Conservation (phyloP, 495 filamentous ascomycete genomes). For the Aspergillus carlsbadensis region DNA sequence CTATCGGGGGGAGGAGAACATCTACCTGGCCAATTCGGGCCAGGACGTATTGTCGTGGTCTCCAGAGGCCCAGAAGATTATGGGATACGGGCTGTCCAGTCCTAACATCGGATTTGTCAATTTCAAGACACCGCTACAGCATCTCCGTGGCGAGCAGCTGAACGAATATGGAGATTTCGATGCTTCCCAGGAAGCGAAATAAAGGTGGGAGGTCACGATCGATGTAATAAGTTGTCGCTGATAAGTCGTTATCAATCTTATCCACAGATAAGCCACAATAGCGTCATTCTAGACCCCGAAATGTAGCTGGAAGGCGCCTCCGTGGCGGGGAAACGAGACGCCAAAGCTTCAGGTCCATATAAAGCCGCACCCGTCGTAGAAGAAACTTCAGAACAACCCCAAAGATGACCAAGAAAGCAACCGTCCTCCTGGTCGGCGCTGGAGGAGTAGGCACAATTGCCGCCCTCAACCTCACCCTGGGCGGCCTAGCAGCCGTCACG, state of each 20-base stretch:
- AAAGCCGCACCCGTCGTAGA: no score
- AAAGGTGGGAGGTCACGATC: background rate
- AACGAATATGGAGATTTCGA: slow-evolving; percentile 23
- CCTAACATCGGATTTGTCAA: slow-evolving; percentile 25
- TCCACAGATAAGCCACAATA: no score
- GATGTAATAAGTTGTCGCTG: background rate
- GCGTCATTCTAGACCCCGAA: background rate
- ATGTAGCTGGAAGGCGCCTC: slow-evolving; percentile 12
- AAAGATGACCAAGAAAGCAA: no score
- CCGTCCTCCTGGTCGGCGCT: slow-evolving; percentile 43
- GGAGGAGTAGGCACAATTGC: slow-evolving; percentile 55
- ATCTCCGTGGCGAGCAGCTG: slow-evolving; percentile 17
- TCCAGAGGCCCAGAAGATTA: slow-evolving; percentile 18
- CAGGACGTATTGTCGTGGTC: slow-evolving; percentile 22
- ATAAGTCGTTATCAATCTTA: background rate
- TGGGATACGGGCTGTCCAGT: slow-evolving; percentile 23
- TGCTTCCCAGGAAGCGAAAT: slow-evolving; percentile 14
- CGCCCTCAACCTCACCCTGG: slow-evolving; percentile 44
- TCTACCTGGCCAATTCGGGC: slow-evolving; percentile 17
- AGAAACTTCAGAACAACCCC: no score
- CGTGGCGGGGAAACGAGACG: no score
- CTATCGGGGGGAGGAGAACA: slow-evolving; percentile 22
- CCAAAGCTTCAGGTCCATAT: no score
- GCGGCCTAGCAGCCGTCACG: slow-evolving; percentile 39
- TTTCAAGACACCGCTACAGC: slow-evolving; percentile 22